Conservation (phyloP, 2,329 filamentous ascomycete species). For the Xylariaceae sp. region DNA sequence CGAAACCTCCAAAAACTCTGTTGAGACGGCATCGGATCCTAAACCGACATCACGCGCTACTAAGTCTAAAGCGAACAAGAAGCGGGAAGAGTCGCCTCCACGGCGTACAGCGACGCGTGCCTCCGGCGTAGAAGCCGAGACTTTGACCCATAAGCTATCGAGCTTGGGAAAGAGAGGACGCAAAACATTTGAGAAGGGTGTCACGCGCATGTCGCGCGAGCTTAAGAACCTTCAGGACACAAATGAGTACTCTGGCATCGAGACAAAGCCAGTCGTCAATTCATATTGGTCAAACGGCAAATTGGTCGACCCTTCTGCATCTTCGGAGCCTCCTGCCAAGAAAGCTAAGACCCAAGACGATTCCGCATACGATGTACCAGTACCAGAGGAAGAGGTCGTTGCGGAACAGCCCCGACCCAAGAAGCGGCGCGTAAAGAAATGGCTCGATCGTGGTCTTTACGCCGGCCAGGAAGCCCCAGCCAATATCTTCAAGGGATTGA, state of each 20-base stretch:
- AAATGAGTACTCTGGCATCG: slow-evolving; percentile 56
- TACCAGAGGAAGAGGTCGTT: slow-evolving; percentile 31
- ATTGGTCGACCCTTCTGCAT: slow-evolving; percentile 42
- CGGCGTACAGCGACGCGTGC: slow-evolving; percentile 43
- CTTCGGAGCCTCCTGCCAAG: slow-evolving; percentile 16
- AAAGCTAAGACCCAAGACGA: slow-evolving; percentile 17
- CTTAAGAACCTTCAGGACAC: slow-evolving; percentile 56
- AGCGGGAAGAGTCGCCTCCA: slow-evolving; percentile 26
- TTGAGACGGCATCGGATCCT: slow-evolving; percentile 23
- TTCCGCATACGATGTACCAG: slow-evolving; percentile 30
- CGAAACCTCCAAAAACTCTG: slow-evolving; percentile 18
- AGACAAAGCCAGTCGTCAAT: slow-evolving; percentile 51
- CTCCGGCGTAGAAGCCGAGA: slow-evolving; percentile 40
- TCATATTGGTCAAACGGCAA: slow-evolving; percentile 64
- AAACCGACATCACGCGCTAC: slow-evolving; percentile 40
- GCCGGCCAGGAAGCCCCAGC: slow-evolving; percentile 65
- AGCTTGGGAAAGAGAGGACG: slow-evolving; percentile 57
- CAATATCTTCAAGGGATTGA: slow-evolving; percentile 46
- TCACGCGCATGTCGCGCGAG: slow-evolving; percentile 50
- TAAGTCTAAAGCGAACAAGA: slow-evolving; percentile 33
- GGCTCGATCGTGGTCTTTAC: slow-evolving; percentile 77
- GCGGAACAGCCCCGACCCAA: slow-evolving; percentile 36
- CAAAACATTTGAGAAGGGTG: slow-evolving; percentile 46
- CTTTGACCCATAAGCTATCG: slow-evolving; percentile 44
- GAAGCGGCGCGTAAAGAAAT: slow-evolving; percentile 61